phyloP scores from a whole-genome alignment of 495 filamentous ascomycete species.

The Platismatia glauca region DNA sequence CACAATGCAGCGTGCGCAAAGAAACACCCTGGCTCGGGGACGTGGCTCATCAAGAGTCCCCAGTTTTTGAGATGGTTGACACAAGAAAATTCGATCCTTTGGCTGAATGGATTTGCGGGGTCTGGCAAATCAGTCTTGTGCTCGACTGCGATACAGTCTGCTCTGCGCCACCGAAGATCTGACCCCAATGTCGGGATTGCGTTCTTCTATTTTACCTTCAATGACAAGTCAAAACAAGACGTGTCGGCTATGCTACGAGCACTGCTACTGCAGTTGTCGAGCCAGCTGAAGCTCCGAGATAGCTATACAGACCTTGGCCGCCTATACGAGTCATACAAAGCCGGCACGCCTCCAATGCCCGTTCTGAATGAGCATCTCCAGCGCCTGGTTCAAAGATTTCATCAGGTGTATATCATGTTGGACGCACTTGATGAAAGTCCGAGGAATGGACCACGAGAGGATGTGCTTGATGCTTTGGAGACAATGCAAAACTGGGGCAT shows the following conservation, averaged over 20 bases:
- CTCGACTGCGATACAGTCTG: slow-evolving; percentile 30
- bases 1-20: slow-evolving; percentile 27
- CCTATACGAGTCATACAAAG: slow-evolving; percentile 16
- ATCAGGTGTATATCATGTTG: slow-evolving; percentile 26
- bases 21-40: slow-evolving; percentile 24
- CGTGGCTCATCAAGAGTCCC: slow-evolving; percentile 29
- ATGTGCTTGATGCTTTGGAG: slow-evolving; percentile 24
- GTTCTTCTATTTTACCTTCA: slow-evolving; percentile 38
- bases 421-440: slow-evolving; percentile 26
- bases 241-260: slow-evolving; percentile 30
- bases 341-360: slow-evolving; percentile 13
- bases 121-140: slow-evolving; percentile 37
- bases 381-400: slow-evolving; percentile 17
- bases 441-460: slow-evolving; percentile 19
- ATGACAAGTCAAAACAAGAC: slow-evolving; percentile 29
- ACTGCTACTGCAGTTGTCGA: slow-evolving; percentile 31
- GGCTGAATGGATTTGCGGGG: slow-evolving; percentile 35
- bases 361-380: slow-evolving; percentile 20
- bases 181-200: slow-evolving; percentile 23
- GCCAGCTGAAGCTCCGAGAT: slow-evolving; percentile 25
- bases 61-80: slow-evolving; percentile 30
- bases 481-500: slow-evolving; percentile 26
- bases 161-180: slow-evolving; percentile 16
- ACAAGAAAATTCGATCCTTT: slow-evolving; percentile 32
- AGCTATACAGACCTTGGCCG: slow-evolving; percentile 18